A percentile compares a stretch with the other conserved stretches of the same genome.
phyloP scores from a whole-genome alignment of 768 basidiomycete species.

The Crassisporium funariophilum region DNA sequence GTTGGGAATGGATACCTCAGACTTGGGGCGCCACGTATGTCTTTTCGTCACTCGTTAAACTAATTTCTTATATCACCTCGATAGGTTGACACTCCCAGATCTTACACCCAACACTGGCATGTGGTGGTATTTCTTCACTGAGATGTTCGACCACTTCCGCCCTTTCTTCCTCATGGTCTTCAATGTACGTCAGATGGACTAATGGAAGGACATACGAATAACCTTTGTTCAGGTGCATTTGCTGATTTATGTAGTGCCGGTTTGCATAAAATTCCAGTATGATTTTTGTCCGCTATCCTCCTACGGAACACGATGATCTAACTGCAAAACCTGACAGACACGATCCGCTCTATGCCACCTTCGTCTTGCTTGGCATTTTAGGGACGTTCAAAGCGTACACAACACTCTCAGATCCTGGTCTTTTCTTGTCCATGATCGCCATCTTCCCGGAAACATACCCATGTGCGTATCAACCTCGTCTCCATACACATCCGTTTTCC shows the following conservation, averaged over 20 bases:
- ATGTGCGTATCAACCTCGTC: conserved; percentile 51
- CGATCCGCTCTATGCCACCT: conserved; percentile 81
- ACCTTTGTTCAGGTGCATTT: conserved; percentile 66
- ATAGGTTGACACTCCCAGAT: conserved; percentile 81
- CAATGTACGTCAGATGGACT: conserved; percentile 55
- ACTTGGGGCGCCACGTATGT: conserved; percentile 88
- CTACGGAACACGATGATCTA: neutral
- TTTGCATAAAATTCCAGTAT: conserved; percentile 85
- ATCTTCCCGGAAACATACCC: conserved; percentile 85
- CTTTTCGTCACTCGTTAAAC: neutral
- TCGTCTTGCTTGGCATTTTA: conserved; percentile 74
- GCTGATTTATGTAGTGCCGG: conserved; percentile 76
- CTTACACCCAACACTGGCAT: conserved; percentile 92
- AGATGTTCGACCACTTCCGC: conserved; percentile 98
- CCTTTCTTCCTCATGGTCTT: conserved; percentile 96
- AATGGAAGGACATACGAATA: neutral
- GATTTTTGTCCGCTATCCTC: neutral
- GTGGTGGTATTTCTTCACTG: conserved; percentile 99
- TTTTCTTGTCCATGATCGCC: conserved; percentile 80
- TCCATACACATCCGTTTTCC: conserved; percentile 1
- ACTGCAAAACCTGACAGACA: conserved; percentile 47
- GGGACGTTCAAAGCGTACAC: conserved; percentile 92
- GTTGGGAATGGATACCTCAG: conserved; percentile 67
- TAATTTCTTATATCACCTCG: conserved; percentile 4
- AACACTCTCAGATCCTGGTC: conserved; percentile 83